Evolutionary conservation across 257 asterid species (phyloP).

Genomic region (Forsythia suspensa): DNA sequence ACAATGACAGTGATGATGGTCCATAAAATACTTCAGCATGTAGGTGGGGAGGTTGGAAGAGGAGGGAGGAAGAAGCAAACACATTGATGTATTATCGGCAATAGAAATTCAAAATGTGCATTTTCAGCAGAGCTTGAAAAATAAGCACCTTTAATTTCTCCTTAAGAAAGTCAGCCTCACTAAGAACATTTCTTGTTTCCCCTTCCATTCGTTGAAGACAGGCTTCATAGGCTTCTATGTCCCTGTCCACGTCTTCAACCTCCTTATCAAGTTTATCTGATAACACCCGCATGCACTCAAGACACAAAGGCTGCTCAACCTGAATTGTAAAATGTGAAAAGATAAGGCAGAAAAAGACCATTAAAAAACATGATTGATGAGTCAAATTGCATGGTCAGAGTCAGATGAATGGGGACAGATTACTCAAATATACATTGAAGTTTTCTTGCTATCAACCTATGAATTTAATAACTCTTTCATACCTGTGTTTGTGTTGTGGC

Average conservation of each 20-base stretch:
- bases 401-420: background rate
- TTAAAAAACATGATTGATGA: background rate
- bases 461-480: background rate
- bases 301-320: conserved; percentile 97
- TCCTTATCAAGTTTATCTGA: conserved; percentile 97
- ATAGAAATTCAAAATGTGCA: background rate
- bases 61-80: background rate
- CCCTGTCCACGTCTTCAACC: conserved; percentile 88
- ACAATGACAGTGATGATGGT: background rate
- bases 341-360: conserved; percentile 7
- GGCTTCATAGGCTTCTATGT: conserved; percentile 81
- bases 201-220: conserved; percentile 93
- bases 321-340: conserved; percentile 28
- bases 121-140: conserved; percentile 11
- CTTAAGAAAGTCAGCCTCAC: conserved; percentile 86
- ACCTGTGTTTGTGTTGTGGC: conserved; percentile 90
- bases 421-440: background rate
- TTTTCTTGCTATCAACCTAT: conserved; percentile 12
- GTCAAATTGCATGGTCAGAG: background rate
- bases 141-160: conserved; percentile 84
- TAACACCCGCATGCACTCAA: conserved; percentile 93
- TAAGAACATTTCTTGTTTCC: conserved; percentile 77
- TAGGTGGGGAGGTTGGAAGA: background rate
- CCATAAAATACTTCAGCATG: background rate
- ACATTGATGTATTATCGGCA: background rate